phyloP scores from a whole-genome alignment of 345 rosid species.

The Eucalyptus lansdowneana region DNA sequence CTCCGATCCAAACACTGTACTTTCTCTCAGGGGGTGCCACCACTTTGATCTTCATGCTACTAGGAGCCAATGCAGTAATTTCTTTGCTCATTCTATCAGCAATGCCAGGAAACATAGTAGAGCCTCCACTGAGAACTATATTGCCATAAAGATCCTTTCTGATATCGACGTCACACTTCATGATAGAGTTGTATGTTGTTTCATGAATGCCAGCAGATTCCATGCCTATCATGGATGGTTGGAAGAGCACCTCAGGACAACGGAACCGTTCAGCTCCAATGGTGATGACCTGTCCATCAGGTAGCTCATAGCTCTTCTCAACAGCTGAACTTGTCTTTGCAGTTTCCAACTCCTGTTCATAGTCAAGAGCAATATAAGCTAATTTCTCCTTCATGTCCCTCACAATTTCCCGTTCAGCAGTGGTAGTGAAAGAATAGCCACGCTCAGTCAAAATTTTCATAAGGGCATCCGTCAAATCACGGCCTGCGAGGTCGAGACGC shows the following conservation, averaged over 20 bases:
- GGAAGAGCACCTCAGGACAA: slow-evolving; percentile 73
- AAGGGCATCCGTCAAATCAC: slow-evolving; percentile 65
- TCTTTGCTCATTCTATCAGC: slow-evolving; percentile 79
- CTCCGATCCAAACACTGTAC: slow-evolving; percentile 59
- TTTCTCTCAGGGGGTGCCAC: slow-evolving; percentile 56
- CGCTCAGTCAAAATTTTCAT: slow-evolving; percentile 65
- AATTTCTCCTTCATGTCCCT: slow-evolving; percentile 75
- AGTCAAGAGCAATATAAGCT: slow-evolving; percentile 60
- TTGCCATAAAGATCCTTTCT: slow-evolving; percentile 51
- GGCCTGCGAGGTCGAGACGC: slow-evolving; percentile 72
- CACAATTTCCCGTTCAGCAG: slow-evolving; percentile 55
- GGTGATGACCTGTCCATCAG: slow-evolving; percentile 62
- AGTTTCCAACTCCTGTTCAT: slow-evolving; percentile 55
- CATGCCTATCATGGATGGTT: slow-evolving; percentile 69
- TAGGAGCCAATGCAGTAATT: slow-evolving; percentile 54
- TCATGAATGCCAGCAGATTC: slow-evolving; percentile 51
- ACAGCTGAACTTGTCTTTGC: slow-evolving; percentile 45
- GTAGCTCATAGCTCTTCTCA: slow-evolving; percentile 63
- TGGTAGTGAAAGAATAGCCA: slow-evolving; percentile 65
- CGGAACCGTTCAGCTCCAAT: slow-evolving; percentile 67
- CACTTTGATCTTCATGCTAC: slow-evolving; percentile 54
- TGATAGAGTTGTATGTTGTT: slow-evolving; percentile 47
- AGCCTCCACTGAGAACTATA: slow-evolving; percentile 52
- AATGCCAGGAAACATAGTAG: slow-evolving; percentile 66
- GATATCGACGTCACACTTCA: slow-evolving; percentile 58